Conservation (phyloP, 306 rosid species). For the Prunus davidiana region DNA sequence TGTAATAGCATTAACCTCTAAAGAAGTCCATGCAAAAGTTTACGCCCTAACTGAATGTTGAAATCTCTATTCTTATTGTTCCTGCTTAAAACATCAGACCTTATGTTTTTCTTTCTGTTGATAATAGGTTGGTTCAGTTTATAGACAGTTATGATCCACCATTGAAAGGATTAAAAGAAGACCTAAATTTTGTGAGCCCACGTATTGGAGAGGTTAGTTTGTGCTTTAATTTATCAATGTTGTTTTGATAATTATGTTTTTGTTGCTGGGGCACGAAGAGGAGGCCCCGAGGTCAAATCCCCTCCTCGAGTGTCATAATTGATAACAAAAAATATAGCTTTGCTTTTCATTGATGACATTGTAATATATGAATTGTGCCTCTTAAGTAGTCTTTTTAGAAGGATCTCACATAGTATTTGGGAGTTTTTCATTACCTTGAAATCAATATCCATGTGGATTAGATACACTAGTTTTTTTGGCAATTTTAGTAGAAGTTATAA, state of each 20-base stretch:
- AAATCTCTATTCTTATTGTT: neutral
- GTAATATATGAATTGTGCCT: neutral
- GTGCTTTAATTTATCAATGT: conserved; percentile 25
- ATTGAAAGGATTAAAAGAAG: conserved; percentile 90
- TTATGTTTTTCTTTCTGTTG: conserved; percentile 28
- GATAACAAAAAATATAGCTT: neutral
- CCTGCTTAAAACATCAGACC: conserved; percentile 13
- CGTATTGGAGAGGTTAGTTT: conserved; percentile 96
- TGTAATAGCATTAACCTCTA: neutral
- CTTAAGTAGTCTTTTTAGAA: neutral
- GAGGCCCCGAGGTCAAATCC: neutral
- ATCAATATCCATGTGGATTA: neutral
- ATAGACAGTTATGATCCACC: conserved; percentile 97
- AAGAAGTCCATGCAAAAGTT: neutral
- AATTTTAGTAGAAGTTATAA: neutral
- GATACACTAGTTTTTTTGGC: neutral
- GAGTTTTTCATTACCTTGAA: neutral
- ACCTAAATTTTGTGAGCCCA: conserved; percentile 96
- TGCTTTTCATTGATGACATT: neutral
- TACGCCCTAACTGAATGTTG: neutral
- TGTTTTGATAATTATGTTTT: neutral
- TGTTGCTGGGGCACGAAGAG: neutral
- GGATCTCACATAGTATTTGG: neutral
- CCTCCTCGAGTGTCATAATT: neutral
- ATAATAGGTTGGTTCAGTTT: conserved; percentile 83